These are phyloP conservation scores for Nitzschia sp. DNA, from an alignment of 108 stramenopile species.

Conservation along the genomic window DNA sequence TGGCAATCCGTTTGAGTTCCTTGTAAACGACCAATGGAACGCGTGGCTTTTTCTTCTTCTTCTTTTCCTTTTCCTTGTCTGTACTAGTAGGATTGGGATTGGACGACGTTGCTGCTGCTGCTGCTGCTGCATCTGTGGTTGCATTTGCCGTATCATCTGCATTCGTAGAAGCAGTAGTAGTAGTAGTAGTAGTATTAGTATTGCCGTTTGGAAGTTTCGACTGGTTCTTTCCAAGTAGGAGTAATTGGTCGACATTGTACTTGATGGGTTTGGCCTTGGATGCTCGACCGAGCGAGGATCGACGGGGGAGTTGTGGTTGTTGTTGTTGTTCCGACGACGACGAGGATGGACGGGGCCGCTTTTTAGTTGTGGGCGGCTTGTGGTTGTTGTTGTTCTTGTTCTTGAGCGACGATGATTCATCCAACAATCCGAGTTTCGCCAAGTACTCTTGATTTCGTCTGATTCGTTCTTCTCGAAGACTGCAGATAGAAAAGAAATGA, in stretches of 20 bases:
- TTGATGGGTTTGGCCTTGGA: constrained; percentile 12
- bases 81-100: not conserved
- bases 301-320: not conserved
- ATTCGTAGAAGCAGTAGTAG: not conserved
- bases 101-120: not conserved
- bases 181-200: not conserved
- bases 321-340: too few species aligned
- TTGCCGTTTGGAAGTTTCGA: not conserved
- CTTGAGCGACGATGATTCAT: not conserved
- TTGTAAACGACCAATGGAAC: constrained; percentile 23
- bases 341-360: not conserved
- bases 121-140: too few species aligned
- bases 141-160: too few species aligned
- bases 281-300: constrained; percentile 12
- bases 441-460: constrained; percentile 67
- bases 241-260: constrained; percentile 1
- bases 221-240: not conserved
- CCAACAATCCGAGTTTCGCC: constrained; percentile 59
- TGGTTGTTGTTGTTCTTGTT: not conserved
- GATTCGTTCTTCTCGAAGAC: constrained; percentile 66
- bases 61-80: not conserved
- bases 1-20: constrained; percentile 39
- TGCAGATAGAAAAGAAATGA: not conserved
- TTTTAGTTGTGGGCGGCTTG: not conserved
- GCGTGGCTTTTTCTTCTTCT: not conserved